Base-by-base conservation (phyloP, 768 basidiomycete genomes). In the Rhodocollybia butyracea region DNA sequence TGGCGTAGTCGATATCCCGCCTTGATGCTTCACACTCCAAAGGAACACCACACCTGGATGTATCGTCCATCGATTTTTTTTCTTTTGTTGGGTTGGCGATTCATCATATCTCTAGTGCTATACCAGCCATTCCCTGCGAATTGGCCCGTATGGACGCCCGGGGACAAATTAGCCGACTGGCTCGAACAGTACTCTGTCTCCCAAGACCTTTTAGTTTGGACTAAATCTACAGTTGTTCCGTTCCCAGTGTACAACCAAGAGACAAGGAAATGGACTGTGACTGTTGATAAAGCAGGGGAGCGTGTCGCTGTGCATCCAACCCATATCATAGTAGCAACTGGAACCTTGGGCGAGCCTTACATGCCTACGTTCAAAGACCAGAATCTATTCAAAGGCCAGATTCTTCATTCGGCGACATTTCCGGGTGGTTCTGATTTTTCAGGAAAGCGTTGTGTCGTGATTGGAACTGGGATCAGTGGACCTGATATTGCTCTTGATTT, bases 1-100 rank as follows among this genome's bases (percentile, higher is more conserved):
- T 86, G 84, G 85, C 70, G 83, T 55, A 73, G 79, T 45, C 74
- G 87, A 12, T 87, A 88, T 62, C 78, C 81, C 22, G 70, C 77
- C 0, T 64, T 86, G 5, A 83, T 77, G 36, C 67, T 88, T 24
- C 84, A 84, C 54, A 53, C 57, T 1, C 52, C 73, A 77, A 59
- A 46, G 31, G 31, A 34, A 4, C 58, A 51, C 22, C 11, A 60
- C 57, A 19, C 57, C 54, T 32, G 60, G 62, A 26, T 60, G 65
- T 41, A 56, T 46, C 22, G 46, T n/a, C 30, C 31, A 50, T 32
- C 45, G n/a, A 12, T 36, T 43, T 43, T 30, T 45, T 19, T 11
- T n/a, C 6, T 13, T n/a, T n/a, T n/a, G n/a, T n/a, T n/a, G n/a
- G n/a, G n/a, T n/a, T n/a, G n/a, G n/a, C n/a, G n/a, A n/a, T n/a